Evolutionary conservation across 2,329 filamentous ascomycete species (phyloP).

Genomic region (Aureobasidium sp.): DNA sequence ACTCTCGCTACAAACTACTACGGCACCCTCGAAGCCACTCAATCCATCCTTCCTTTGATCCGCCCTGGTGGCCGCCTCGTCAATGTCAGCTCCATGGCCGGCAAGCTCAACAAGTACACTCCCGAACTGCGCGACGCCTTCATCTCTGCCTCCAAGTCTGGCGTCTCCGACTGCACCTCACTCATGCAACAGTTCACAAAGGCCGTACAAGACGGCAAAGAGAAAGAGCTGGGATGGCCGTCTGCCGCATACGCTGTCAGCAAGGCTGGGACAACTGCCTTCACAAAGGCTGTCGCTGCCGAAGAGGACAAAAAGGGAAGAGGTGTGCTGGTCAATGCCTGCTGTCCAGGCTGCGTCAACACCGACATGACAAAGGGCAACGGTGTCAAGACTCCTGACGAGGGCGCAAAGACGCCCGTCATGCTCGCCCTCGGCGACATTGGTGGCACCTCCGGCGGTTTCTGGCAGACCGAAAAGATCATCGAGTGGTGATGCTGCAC

Average conservation of each 20-base stretch:
- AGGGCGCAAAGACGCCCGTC: slow-evolving; percentile 31
- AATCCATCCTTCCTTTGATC: slow-evolving; percentile 41
- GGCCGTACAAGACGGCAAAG: slow-evolving; percentile 39
- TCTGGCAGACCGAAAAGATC: slow-evolving; percentile 30
- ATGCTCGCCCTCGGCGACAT: slow-evolving; percentile 30
- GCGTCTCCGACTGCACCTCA: slow-evolving; percentile 38
- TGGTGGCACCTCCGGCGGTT: slow-evolving; percentile 27
- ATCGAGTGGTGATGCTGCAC: slow-evolving; percentile 23
- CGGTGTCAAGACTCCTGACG: slow-evolving; percentile 29
- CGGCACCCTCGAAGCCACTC: slow-evolving; percentile 41
- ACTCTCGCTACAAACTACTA: slow-evolving; percentile 49
- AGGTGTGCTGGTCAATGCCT: slow-evolving; percentile 28
- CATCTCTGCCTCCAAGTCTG: slow-evolving; percentile 29
- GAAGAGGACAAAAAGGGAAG: slow-evolving; percentile 23
- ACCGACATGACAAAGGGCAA: slow-evolving; percentile 33
- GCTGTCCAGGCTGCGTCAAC: slow-evolving; percentile 32
- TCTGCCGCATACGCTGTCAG: slow-evolving; percentile 43
- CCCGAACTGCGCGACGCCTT: slow-evolving; percentile 37
- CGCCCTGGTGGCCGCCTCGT: slow-evolving; percentile 40
- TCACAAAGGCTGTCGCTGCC: slow-evolving; percentile 30
- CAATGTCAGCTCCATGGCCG: slow-evolving; percentile 43
- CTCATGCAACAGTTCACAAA: slow-evolving; percentile 45
- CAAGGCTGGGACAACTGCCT: slow-evolving; percentile 30
- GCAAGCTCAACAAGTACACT: slow-evolving; percentile 43
- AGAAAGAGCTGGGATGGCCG: slow-evolving; percentile 44